Evolutionary conservation across 805 yeast species (phyloP), one percentile per base, ranked within the genome.

Genomic region (Diddensiella santjacobensis): DNA sequence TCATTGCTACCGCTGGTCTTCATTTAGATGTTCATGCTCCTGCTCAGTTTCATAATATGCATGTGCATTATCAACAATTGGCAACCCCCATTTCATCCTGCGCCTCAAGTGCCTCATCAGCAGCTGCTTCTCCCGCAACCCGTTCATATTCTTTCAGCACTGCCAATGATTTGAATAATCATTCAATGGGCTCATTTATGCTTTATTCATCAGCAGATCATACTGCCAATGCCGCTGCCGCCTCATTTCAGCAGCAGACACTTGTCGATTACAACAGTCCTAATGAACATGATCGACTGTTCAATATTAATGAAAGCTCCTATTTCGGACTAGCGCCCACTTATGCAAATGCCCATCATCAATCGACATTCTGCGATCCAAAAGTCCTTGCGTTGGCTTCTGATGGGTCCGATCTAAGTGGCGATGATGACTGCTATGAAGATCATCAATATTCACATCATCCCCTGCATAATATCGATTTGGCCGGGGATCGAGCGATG

Each of bases 331-430:
- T 26, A 13, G 8, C 38, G 10, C 8, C 31, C 31, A 10, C 31
- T 8, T 35, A 35, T 35, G 20, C 38, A n/a, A 10, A 8, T 17
- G 20, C 20, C 38, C 38, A 35, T 8, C 38, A 35, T 6, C 38
- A 35, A 35, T n/a, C 47, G 20, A 20, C 40, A 3, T 55, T 56
- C 51, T 49, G 58, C 48, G 61, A 58, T 33, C 59, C 59, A 30
- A 47, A 54, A 37, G 22, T 52, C 4, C 43, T 53, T 22, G 56
- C 43, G 8, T 49, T 55, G 40, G 40, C 50, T 3, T 15, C 15
- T 17, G 41, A 38, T 15, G 43, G 38, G 8, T n/a, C 38, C 38
- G 38, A 35, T 35, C 38, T 26, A 26, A 26, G 31, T 26, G 31
- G 31, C 13, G 31, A 26, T 26, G 31, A 26, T 26, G 31, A 26